Base-by-base conservation (phyloP, 2,329 filamentous ascomycete species). In the Periconia macrospinosa region DNA sequence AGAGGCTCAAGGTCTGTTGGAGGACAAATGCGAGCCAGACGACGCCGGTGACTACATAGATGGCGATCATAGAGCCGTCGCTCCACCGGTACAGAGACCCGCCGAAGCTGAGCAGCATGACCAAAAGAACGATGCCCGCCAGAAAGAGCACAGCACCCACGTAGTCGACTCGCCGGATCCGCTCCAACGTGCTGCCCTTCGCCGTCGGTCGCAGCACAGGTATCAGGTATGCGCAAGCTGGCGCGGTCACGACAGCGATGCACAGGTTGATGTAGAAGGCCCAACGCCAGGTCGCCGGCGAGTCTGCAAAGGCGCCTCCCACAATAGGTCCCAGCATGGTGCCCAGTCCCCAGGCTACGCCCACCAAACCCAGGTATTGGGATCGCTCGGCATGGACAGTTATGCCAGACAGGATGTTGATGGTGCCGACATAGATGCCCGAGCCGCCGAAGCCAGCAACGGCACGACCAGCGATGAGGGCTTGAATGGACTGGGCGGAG, bases 51-150 rank as follows among this genome's bases (percentile, higher is more conserved):
- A 80, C 55, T 11, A 78, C 71, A 65, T 79, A 83, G 1, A 79
- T 64, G 0, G 70, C 71, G 42, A 85, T 82, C 19, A 73, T 71
- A 0, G 69, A 61, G 1, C 71, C 74, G 5, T 70, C 73, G 49
- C 71, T 59, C 82, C 82, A 85, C 0, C 71, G 58, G 47, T 77
- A 85, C 5, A 76, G 40, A 1, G 70, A 65, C 2, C 83, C 83
- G 9, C 79, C 82, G 43, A 84, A 81, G 50, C 73, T 76, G 10
- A 45, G 23, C 11, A 30, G 2, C 10, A 45, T 27, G 10, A 19
- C 19, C 2, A 45, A 23, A 3, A 11, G 13, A n/a, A 15, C 10
- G 8, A 45, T 45, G 13, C 10, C 9, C 18, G 9, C 17, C 3
- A 30, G 11, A 5, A 14, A 10, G 10, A n/a, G n/a, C n/a, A n/a